Evolutionary conservation across 2,329 filamentous ascomycete species (phyloP).

Genomic region (Taxawa tesnikishii): DNA sequence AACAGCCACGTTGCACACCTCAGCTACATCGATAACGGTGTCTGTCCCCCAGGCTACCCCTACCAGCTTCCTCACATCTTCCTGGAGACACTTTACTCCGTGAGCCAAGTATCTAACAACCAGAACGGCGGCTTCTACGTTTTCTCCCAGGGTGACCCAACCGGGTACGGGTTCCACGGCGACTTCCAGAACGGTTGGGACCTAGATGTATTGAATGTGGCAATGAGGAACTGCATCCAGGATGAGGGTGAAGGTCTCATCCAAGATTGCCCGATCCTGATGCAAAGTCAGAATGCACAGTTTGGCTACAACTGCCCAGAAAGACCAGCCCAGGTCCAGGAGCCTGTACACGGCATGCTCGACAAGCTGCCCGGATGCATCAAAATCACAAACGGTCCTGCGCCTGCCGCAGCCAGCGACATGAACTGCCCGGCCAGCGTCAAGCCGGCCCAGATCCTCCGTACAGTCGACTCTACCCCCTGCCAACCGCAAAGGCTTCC

Average conservation of each 20-base stretch:
- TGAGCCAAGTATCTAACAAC: slow-evolving; percentile 20
- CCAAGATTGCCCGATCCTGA: slow-evolving; percentile 20
- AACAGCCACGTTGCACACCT: slow-evolving; percentile 30
- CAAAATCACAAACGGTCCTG: slow-evolving; percentile 18
- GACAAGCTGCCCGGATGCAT: slow-evolving; percentile 22
- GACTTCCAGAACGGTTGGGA: slow-evolving; percentile 43
- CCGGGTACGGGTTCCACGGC: slow-evolving; percentile 41
- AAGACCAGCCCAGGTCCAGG: slow-evolving; percentile 14
- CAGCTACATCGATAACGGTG: slow-evolving; percentile 25
- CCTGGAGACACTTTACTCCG: slow-evolving; percentile 25
- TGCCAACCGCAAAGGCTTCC: slow-evolving; percentile 14
- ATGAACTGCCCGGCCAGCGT: slow-evolving; percentile 16
- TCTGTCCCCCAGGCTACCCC: slow-evolving; percentile 26
- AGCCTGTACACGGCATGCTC: slow-evolving; percentile 16
- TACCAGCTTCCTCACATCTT: slow-evolving; percentile 27
- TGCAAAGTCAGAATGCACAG: slow-evolving; percentile 15
- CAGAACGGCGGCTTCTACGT: slow-evolving; percentile 27
- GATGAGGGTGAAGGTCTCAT: slow-evolving; percentile 20
- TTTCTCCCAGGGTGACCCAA: slow-evolving; percentile 35
- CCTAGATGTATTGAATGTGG: slow-evolving; percentile 23
- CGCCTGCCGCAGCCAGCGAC: slow-evolving; percentile 14
- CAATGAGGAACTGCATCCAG: slow-evolving; percentile 21
- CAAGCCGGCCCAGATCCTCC: slow-evolving; percentile 12
- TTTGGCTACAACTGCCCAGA: slow-evolving; percentile 17
- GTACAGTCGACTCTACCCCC: slow-evolving; percentile 18